Conservation (phyloP, 345 rosid species). For the Aurinia saxatilis region DNA sequence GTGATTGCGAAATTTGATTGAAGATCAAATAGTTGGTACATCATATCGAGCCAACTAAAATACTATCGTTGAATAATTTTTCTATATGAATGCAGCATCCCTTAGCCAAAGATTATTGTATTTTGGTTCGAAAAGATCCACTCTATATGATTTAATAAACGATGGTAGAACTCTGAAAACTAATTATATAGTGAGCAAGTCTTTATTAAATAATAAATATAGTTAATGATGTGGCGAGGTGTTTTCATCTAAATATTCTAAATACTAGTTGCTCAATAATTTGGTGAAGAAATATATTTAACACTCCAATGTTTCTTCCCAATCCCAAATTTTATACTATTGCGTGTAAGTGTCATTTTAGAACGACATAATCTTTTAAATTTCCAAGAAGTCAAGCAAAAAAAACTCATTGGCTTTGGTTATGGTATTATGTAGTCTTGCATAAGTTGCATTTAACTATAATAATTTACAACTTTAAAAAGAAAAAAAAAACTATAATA, state of each 20-base stretch:
- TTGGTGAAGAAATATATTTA: neutral
- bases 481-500: no score
- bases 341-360: neutral
- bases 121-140: neutral
- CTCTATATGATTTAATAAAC: neutral
- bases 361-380: neutral
- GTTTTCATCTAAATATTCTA: neutral
- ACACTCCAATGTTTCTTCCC: neutral
- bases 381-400: neutral
- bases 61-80: neutral
- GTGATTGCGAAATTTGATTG: neutral
- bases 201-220: neutral
- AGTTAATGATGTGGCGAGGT: neutral
- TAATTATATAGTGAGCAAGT: neutral
- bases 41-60: neutral
- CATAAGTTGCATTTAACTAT: neutral
- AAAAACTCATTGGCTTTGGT: neutral
- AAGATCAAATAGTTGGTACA: neutral
- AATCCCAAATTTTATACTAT: neutral
- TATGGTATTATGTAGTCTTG: neutral
- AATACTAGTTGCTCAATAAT: conserved; percentile 7
- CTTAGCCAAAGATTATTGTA: neutral
- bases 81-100: neutral
- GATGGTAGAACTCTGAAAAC: neutral
- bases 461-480: no score